Evolutionary conservation across 441 rosid species (phyloP).

Genomic region (Erodium texanum): DNA sequence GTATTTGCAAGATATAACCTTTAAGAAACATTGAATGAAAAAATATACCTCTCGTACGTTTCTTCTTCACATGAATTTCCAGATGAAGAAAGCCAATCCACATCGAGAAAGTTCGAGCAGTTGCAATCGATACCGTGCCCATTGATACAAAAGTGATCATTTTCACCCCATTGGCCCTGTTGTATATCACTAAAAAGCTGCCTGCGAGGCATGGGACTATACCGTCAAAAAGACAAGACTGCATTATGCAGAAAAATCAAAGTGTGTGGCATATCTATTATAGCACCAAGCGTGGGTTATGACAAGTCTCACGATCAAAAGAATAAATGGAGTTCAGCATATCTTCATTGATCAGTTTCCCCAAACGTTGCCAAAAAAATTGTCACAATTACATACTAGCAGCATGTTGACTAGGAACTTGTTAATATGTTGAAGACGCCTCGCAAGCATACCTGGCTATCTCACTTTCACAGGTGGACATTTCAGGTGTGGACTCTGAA

Average conservation of each 20-base stretch:
- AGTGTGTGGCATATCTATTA: no score
- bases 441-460: conserved; percentile 42
- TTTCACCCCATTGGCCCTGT: conserved; percentile 36
- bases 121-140: conserved; percentile 52
- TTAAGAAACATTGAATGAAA: not conserved
- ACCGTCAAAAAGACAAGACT: no score
- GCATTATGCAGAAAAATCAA: no score
- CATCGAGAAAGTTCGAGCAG: conserved; percentile 65
- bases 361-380: not conserved
- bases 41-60: conserved; percentile 54
- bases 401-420: not conserved
- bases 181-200: conserved; percentile 35
- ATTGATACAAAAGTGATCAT: conserved; percentile 45
- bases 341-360: not conserved
- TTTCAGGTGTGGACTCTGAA: conserved; percentile 63
- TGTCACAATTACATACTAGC: not conserved
- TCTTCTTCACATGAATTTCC: no score
- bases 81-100: conserved; percentile 93
- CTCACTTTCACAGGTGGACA: conserved; percentile 49
- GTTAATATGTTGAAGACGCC: not conserved
- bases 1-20: no score
- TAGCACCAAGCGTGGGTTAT: no score
- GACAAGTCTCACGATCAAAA: no score
- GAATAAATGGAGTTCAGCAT: no score
- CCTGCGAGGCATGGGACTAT: conserved; percentile 25